Conservation (phyloP, 2,329 filamentous ascomycete genomes). For the Sclerotinia nivalis region DNA sequence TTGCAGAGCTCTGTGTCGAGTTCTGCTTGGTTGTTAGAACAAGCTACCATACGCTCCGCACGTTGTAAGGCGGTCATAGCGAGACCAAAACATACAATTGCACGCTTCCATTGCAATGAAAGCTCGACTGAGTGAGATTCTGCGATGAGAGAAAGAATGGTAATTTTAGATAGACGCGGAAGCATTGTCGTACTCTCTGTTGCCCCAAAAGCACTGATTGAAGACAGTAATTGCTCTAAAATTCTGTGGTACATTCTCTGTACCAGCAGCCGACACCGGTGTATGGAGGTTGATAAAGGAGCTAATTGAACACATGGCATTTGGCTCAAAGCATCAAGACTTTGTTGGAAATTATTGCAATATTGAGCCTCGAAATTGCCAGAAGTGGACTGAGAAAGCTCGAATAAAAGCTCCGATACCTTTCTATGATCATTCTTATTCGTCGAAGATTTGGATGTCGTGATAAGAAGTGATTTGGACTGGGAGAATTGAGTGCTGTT, state of each 20-base stretch:
- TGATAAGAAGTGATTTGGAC: background rate
- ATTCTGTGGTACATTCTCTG: background rate
- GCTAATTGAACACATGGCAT: background rate
- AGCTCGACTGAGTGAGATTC: background rate
- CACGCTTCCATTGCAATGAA: constrained; percentile 26
- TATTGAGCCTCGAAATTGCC: constrained; percentile 27
- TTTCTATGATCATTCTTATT: background rate
- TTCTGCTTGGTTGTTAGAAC: constrained; percentile 36
- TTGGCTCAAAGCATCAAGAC: constrained; percentile 25
- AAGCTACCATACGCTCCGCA: constrained; percentile 43
- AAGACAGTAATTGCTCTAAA: background rate
- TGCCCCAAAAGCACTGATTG: background rate
- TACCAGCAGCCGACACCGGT: background rate
- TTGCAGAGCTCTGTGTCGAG: constrained; percentile 50
- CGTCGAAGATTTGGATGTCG: too few species aligned
- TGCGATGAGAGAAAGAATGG: constrained; percentile 28
- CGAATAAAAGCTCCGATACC: constrained; percentile 24
- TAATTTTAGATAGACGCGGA: constrained; percentile 28
- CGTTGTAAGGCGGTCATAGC: constrained; percentile 29
- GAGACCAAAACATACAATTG: constrained; percentile 30
- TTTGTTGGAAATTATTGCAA: constrained; percentile 26
- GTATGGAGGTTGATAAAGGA: background rate
- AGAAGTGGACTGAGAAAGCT: constrained; percentile 23
- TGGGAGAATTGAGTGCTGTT: background rate
- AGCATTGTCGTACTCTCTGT: constrained; percentile 16